phyloP scores from a whole-genome alignment of 2,329 filamentous ascomycete genomes.

The Diaporthe citri region DNA sequence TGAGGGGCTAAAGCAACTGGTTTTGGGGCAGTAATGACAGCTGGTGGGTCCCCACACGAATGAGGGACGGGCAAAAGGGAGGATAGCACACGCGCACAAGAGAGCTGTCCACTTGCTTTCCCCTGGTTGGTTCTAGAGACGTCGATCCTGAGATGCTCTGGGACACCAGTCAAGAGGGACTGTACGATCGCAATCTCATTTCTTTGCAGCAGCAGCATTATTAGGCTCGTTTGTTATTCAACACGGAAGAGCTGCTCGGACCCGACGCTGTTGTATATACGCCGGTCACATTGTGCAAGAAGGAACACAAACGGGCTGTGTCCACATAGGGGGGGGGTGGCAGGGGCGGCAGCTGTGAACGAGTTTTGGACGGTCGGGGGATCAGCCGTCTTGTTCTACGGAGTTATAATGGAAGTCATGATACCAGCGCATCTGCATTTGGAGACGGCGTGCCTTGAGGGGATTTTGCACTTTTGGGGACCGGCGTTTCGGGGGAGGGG shows the following conservation, averaged over 20 bases:
- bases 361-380: conserved; percentile 1
- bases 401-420: conserved; percentile 34
- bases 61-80: conserved; percentile 2
- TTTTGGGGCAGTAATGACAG: conserved; percentile 33
- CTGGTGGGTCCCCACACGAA: neutral
- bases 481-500: conserved; percentile 8
- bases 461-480: conserved; percentile 19
- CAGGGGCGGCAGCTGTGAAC: conserved; percentile 21
- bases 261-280: conserved; percentile 31
- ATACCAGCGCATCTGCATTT: conserved; percentile 32
- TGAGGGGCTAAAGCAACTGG: conserved; percentile 31
- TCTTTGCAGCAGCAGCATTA: conserved; percentile 22
- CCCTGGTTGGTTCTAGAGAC: conserved; percentile 7
- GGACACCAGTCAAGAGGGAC: conserved; percentile 10
- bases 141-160: neutral
- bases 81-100: conserved; percentile 16
- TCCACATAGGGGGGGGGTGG: neutral
- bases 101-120: conserved; percentile 22
- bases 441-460: conserved; percentile 30
- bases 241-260: conserved; percentile 18
- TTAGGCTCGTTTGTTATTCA: conserved; percentile 25
- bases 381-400: conserved; percentile 16
- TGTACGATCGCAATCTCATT: conserved; percentile 34
- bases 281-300: conserved; percentile 18
- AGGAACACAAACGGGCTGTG: conserved; percentile 11